phyloP scores from a whole-genome alignment of 768 basidiomycete species.

The Phanerochaete carnosa region DNA sequence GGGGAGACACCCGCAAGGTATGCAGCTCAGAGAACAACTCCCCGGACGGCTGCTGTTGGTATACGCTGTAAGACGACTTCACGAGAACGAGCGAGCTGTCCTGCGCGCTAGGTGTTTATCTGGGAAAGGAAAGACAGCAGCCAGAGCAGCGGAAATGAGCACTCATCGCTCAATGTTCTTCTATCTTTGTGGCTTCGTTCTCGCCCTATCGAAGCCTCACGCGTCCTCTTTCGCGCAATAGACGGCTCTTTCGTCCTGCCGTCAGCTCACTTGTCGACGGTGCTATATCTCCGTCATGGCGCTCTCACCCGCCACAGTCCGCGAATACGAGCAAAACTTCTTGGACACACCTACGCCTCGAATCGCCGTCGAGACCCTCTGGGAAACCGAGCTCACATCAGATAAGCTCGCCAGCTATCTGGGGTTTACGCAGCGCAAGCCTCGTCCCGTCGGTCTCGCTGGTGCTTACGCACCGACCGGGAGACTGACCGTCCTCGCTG shows the following conservation, averaged over 20 bases:
- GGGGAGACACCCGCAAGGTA: too few relatives aligned
- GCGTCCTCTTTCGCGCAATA: not conserved
- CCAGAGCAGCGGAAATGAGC: not conserved
- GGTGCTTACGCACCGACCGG: conserved; percentile 45
- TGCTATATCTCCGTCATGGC: not conserved
- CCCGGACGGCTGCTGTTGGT: too few relatives aligned
- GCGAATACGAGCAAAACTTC: conserved; percentile 20
- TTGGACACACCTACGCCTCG: conserved; percentile 22
- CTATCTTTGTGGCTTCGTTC: not conserved
- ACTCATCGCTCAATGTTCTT: not conserved
- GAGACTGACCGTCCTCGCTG: conserved; percentile 42
- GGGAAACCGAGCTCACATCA: conserved; percentile 19
- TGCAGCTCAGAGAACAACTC: too few relatives aligned
- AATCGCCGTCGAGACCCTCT: conserved; percentile 18
- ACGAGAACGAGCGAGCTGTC: too few relatives aligned
- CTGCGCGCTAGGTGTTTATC: too few relatives aligned
- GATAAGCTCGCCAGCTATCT: conserved; percentile 16
- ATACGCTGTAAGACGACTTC: too few relatives aligned
- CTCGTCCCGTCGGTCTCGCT: conserved; percentile 43
- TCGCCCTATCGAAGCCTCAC: not conserved
- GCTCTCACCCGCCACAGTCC: not conserved
- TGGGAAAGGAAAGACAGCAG: not conserved
- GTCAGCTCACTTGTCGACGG: not conserved
- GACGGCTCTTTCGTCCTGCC: not conserved
- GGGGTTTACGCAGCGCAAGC: conserved; percentile 3